These are phyloP conservation scores for Carnegiea gigantea DNA, from an alignment of 179 eudicot genomes.

Conservation along the genomic window DNA sequence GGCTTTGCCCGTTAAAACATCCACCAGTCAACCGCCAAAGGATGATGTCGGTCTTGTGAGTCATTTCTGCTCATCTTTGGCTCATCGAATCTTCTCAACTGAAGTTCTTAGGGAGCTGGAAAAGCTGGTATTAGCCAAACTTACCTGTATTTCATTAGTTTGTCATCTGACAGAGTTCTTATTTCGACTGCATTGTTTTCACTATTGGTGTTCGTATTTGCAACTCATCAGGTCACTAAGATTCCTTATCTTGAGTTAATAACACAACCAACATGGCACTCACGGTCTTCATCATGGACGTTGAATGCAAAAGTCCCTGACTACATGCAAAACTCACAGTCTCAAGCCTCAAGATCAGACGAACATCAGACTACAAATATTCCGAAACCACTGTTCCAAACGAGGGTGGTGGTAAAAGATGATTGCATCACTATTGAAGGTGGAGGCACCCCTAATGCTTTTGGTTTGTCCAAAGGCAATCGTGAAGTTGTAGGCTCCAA, in stretches of 20 bases:
- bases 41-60: slow-evolving; percentile 68
- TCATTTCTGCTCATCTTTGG: slow-evolving; percentile 87
- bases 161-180: background rate
- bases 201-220: slow-evolving; percentile 14
- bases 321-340: slow-evolving; percentile 48
- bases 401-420: slow-evolving; percentile 81
- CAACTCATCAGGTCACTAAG: slow-evolving; percentile 48
- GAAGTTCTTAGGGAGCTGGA: slow-evolving; percentile 72
- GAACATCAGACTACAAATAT: slow-evolving; percentile 34
- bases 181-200: background rate
- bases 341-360: slow-evolving; percentile 42
- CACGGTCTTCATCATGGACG: slow-evolving; percentile 87
- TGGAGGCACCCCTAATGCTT: slow-evolving; percentile 77
- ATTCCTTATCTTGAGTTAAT: slow-evolving; percentile 74
- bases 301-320: slow-evolving; percentile 63
- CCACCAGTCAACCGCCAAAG: slow-evolving; percentile 47
- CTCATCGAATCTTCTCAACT: slow-evolving; percentile 79
- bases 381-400: slow-evolving; percentile 55
- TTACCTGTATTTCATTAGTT: slow-evolving; percentile 3
- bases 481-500: slow-evolving; percentile 43
- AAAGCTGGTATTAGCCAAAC: slow-evolving; percentile 56
- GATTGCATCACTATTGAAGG: slow-evolving; percentile 85
- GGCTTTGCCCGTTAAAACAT: slow-evolving; percentile 40
- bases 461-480: slow-evolving; percentile 63
- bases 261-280: slow-evolving; percentile 94